These are phyloP conservation scores for Paecilomyces sp. DNA, from an alignment of 2,329 filamentous ascomycete species.

Conservation along the genomic window DNA sequence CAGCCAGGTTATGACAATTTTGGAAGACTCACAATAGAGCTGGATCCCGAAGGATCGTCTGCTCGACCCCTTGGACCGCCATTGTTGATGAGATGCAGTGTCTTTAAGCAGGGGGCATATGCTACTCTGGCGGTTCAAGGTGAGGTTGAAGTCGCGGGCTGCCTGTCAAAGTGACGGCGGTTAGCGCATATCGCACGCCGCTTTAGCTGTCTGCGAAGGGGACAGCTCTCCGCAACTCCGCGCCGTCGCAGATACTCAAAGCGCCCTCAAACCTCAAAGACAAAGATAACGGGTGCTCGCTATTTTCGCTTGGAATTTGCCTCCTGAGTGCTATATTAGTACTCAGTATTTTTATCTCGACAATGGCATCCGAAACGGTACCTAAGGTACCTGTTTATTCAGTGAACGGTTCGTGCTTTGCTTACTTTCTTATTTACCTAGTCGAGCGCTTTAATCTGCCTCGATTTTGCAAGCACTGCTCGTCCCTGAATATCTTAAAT, in stretches of 20 bases:
- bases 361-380: constrained; percentile 22
- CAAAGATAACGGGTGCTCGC: background rate
- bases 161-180: background rate
- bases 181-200: constrained; percentile 10
- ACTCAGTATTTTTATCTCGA: background rate
- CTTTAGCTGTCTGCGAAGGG: constrained; percentile 21
- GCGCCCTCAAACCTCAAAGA: background rate
- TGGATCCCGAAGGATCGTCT: constrained; percentile 97
- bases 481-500: background rate
- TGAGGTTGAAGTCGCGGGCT: constrained; percentile 7
- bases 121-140: constrained; percentile 7
- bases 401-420: constrained; percentile 29
- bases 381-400: constrained; percentile 40
- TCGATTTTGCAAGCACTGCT: background rate
- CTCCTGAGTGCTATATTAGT: background rate
- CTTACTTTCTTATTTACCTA: constrained; percentile 3
- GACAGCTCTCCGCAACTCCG: constrained; percentile 29
- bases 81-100: constrained; percentile 43
- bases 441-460: background rate
- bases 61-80: constrained; percentile 70
- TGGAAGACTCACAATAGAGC: constrained; percentile 73
- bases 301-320: background rate
- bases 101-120: background rate
- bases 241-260: background rate
- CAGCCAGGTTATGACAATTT: constrained; percentile 1